These are phyloP conservation scores for Plasmodium chabaudi DNA, from an alignment of 169 alveolate species.

Conservation along the genomic window DNA sequence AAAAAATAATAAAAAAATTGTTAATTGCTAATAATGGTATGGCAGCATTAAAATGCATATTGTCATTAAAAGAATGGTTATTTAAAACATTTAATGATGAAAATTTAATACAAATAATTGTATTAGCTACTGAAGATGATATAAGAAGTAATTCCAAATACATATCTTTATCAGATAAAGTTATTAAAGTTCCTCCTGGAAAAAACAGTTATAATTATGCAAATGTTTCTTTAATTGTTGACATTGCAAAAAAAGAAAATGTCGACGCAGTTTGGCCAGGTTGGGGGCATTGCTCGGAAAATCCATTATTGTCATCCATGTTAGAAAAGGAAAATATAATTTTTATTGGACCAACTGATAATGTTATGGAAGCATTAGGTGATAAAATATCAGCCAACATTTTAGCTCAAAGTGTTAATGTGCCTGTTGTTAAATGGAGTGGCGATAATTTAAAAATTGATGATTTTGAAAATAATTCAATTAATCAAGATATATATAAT, in stretches of 20 bases:
- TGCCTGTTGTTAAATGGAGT: constrained; percentile 93
- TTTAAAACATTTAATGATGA: constrained; percentile 80
- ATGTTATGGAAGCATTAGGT: constrained; percentile 93
- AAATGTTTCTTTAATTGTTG: constrained; percentile 78
- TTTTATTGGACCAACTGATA: constrained; percentile 93
- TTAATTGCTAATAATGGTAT: constrained; percentile 82
- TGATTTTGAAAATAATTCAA: constrained; percentile 34
- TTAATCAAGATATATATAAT: constrained; percentile 49
- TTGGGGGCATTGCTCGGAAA: constrained; percentile 96
- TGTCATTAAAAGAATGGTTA: constrained; percentile 82
- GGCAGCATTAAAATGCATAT: constrained; percentile 82
- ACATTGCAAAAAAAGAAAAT: constrained; percentile 83
- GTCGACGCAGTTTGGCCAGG: constrained; percentile 97
- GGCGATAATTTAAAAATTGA: constrained; percentile 85
- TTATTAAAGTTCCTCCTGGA: constrained; percentile 79
- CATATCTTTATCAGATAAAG: constrained; percentile 81
- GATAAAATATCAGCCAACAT: constrained; percentile 94
- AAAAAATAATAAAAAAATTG: constrained; percentile 72
- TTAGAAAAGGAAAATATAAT: constrained; percentile 84
- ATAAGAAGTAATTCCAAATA: constrained; percentile 79
- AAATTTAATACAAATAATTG: constrained; percentile 80
- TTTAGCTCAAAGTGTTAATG: constrained; percentile 93
- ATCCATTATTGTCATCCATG: constrained; percentile 89
- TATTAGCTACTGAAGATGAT: constrained; percentile 82
- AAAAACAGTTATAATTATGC: constrained; percentile 80